A percentile compares a stretch with the other conserved stretches of the same genome.
phyloP scores from a whole-genome alignment of 2,329 filamentous ascomycete species.

The Trichoderma polysporum region DNA sequence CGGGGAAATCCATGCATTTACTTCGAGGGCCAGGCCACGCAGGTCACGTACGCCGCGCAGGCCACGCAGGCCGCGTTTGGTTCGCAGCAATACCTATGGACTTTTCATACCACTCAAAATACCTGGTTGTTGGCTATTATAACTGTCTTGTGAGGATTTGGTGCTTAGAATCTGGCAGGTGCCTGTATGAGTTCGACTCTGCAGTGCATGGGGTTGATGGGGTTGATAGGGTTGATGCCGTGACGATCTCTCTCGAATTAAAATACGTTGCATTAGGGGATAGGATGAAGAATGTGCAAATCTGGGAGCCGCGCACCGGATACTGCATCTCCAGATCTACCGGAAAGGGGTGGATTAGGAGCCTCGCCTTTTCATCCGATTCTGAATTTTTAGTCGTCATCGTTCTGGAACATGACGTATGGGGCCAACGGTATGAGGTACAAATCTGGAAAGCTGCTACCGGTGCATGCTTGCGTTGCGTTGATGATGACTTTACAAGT shows the following conservation, averaged over 20 bases:
- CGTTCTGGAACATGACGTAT: too few species aligned
- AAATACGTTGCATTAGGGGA: neutral
- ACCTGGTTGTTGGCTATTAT: neutral
- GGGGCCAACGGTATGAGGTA: neutral
- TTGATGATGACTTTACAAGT: neutral
- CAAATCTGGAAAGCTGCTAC: neutral
- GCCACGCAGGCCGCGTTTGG: too few species aligned
- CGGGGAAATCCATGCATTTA: neutral
- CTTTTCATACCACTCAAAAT: neutral
- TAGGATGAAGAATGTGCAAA: neutral
- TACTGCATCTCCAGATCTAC: neutral
- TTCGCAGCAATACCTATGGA: fast-evolving
- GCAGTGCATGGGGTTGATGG: neutral
- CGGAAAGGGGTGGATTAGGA: neutral
- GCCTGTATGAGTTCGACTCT: neutral
- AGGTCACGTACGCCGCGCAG: too few species aligned
- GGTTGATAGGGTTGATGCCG: neutral
- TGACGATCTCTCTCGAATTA: neutral
- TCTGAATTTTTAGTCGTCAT: neutral
- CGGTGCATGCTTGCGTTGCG: neutral
- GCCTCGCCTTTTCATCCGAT: neutral
- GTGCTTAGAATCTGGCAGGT: neutral
- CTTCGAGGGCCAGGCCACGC: neutral
- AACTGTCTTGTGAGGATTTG: neutral
- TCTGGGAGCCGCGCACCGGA: neutral